Base-by-base conservation (phyloP, 345 rosid genomes). In the Acer negundo region DNA sequence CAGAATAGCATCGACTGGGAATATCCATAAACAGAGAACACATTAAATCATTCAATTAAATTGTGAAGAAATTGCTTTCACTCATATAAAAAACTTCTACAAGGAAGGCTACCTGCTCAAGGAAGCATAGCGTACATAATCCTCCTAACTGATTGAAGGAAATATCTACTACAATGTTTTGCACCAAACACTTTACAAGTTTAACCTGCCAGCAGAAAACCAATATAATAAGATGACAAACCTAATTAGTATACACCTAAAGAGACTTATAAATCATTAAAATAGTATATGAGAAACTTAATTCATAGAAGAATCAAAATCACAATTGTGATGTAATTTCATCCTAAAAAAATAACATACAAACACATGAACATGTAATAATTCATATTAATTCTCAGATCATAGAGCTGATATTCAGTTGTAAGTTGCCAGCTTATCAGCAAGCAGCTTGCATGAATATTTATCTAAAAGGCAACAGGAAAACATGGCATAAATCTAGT, bases 101-200 rank as follows among this genome's bases (percentile, higher is more conserved):
- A 56, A 42, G 77, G 23, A 62, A 83, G 16, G 62, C 76, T 86
- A 95, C 98, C 99, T 91, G 74, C 89, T 93, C 97, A 65, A 95
- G 96, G 85, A 95, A 95, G 87, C 95, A 92, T 46, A 93, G 83
- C n/a, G 99, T 88, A 79, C 88, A 87, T 53, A 94, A 83, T 49
- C 97, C 99, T 72, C 94, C 94, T 74, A 94, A 83, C 85, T 92
- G 97, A 85, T 96, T 94, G 84, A 94, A 96, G 53, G 98, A 92
- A 77, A 96, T 96, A 82, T 96, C 99, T 65, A 96, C 91, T 28
- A 91, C 89, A 17, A 96, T 91, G 76, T 94, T 85, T 85, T 89
- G 97, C 69, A 96, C 92, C 51, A 87, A 78, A 80, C 95, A 96
- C 79, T 94, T 96, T 49, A 96, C 93, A 80, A 96, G 87, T 85